Conservation (phyloP, 768 basidiomycete species). For the Lactarius pseudohatsudake region DNA sequence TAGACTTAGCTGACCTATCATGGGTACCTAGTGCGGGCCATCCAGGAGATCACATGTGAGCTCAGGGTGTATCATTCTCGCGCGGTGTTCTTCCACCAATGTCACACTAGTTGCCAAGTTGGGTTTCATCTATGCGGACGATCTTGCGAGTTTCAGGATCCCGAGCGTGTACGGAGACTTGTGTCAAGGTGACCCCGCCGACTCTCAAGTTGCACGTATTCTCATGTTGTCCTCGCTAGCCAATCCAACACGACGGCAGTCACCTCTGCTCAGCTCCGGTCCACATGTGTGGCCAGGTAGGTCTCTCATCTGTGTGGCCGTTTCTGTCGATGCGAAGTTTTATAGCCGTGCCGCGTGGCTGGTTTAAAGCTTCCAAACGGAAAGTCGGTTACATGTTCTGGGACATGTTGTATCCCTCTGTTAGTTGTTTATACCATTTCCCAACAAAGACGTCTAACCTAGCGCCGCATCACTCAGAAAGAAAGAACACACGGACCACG, state of each 20-base stretch:
- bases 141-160: no score
- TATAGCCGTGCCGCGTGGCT: conserved; percentile 16
- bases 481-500: conserved; percentile 44
- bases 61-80: no score
- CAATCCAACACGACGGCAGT: conserved; percentile 37
- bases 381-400: neutral
- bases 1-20: fast-evolving
- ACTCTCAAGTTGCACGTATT: no score
- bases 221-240: neutral
- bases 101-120: no score
- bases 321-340: no score
- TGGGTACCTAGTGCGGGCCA: neutral
- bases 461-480: conserved; percentile 37
- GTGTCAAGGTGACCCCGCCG: neutral
- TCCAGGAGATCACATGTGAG: neutral
- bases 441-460: neutral
- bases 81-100: no score
- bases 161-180: conserved; percentile 44
- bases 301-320: neutral
- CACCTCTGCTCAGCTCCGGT: conserved; percentile 54
- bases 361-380: conserved; percentile 2
- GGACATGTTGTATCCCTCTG: conserved; percentile 8
- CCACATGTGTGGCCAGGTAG: conserved; percentile 58
- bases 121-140: no score
- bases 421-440: neutral